These are phyloP conservation scores for Xylaria curta DNA, from an alignment of 495 filamentous ascomycete species.

Conservation along the genomic window DNA sequence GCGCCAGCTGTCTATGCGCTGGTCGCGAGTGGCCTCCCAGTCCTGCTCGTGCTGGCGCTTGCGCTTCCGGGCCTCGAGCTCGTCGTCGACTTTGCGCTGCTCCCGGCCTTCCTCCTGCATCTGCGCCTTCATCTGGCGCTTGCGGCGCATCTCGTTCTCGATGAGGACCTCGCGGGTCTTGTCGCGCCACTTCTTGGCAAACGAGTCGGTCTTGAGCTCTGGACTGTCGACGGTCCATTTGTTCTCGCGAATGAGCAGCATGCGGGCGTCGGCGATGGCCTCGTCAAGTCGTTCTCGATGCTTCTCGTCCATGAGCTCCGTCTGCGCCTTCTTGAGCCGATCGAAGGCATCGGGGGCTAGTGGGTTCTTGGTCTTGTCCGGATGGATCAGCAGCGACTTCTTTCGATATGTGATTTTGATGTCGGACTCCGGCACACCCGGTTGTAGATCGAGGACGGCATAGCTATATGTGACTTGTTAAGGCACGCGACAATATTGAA, in stretches of 20 bases:
- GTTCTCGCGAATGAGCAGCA: slow-evolving; percentile 89
- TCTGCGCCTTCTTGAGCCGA: slow-evolving; percentile 92
- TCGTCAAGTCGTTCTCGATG: slow-evolving; percentile 85
- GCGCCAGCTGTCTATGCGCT: slow-evolving; percentile 93
- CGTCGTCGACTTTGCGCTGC: slow-evolving; percentile 86
- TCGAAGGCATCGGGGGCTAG: slow-evolving; percentile 95
- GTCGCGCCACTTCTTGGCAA: slow-evolving; percentile 82
- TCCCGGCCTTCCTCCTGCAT: slow-evolving; percentile 96
- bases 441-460: slow-evolving; percentile 93
- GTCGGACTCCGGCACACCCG: slow-evolving; percentile 92
- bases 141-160: slow-evolving; percentile 85
- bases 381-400: slow-evolving; percentile 97
- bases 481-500: slow-evolving; percentile 8
- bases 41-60: slow-evolving; percentile 91
- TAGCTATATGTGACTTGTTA: slow-evolving; percentile 61
- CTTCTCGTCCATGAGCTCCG: slow-evolving; percentile 91
- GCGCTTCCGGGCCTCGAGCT: slow-evolving; percentile 82
- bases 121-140: slow-evolving; percentile 88
- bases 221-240: slow-evolving; percentile 90
- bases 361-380: slow-evolving; percentile 95
- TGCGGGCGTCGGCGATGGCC: slow-evolving; percentile 93
- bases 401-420: slow-evolving; percentile 94
- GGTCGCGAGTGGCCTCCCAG: slow-evolving; percentile 92
- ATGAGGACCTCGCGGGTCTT: slow-evolving; percentile 93
- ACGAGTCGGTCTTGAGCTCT: slow-evolving; percentile 82